Evolutionary conservation across 1,139 yeast species (phyloP).

Genomic region (Scheffersomyces illinoinensis): DNA sequence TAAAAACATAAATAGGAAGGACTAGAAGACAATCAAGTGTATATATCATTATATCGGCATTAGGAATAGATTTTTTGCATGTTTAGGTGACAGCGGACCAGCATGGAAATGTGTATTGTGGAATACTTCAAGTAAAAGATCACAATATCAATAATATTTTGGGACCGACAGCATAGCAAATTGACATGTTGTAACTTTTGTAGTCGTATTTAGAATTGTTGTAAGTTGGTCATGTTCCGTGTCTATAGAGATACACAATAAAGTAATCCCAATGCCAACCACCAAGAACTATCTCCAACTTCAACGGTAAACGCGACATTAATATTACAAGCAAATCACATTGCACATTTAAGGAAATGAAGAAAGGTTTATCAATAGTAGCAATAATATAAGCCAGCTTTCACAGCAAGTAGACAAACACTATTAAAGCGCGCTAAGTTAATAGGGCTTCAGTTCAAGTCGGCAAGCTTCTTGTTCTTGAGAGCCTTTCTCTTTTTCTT

Average conservation of each 20-base stretch:
- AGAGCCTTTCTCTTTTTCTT: constrained; percentile 10
- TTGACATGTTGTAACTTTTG: neutral
- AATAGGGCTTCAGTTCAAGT: neutral
- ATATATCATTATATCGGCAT: neutral
- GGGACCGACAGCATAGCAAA: neutral
- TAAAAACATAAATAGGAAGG: neutral
- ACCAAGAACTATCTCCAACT: neutral
- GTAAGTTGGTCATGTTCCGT: neutral
- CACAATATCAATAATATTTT: neutral
- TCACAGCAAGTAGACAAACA: neutral
- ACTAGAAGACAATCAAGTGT: neutral
- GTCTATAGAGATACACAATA: neutral
- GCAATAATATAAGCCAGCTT: neutral
- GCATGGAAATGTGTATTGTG: neutral
- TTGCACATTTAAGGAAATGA: neutral
- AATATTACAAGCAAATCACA: neutral
- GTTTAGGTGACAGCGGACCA: neutral
- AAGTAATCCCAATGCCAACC: neutral
- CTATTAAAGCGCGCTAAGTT: neutral
- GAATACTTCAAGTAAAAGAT: neutral
- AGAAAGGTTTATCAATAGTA: neutral
- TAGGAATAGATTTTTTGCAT: neutral
- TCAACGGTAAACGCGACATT: neutral
- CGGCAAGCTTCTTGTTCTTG: constrained; percentile 13
- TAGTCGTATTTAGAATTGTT: neutral